These are phyloP conservation scores for Sungouiozyma intestinalis DNA, from an alignment of 805 yeast species.

Conservation along the genomic window DNA sequence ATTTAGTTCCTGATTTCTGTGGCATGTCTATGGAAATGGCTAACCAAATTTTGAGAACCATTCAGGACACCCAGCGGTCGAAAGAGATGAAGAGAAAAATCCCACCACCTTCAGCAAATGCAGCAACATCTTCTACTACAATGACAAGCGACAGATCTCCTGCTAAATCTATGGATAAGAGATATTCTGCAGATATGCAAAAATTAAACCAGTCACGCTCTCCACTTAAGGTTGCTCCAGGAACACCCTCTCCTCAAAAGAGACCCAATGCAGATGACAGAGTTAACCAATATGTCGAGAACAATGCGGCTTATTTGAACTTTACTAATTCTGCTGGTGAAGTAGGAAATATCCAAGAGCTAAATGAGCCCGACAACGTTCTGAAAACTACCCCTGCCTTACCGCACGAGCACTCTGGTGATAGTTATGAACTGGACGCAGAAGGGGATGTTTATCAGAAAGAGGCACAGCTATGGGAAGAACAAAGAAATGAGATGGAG, in stretches of 20 bases:
- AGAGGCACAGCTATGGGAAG: conserved; percentile 13
- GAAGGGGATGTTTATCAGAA: conserved; percentile 11
- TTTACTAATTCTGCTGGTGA: conserved; percentile 21
- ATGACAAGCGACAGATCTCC: background rate
- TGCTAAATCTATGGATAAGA: background rate
- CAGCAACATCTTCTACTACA: background rate
- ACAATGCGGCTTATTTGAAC: conserved; percentile 20
- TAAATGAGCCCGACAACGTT: conserved; percentile 5
- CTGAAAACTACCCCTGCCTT: background rate
- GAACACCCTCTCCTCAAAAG: conserved; percentile 2
- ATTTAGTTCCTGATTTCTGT: conserved; percentile 94
- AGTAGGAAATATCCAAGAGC: conserved; percentile 3
- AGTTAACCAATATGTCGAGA: conserved; percentile 18
- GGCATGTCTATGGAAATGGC: conserved; percentile 98
- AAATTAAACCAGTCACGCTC: background rate
- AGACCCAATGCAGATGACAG: conserved; percentile 10
- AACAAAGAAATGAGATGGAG: conserved; percentile 11
- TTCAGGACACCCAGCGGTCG: conserved; percentile 54
- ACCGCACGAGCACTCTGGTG: background rate
- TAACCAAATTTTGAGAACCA: conserved; percentile 73
- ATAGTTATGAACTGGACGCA: conserved; percentile 4
- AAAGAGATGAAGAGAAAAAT: conserved; percentile 18
- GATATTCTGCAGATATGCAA: background rate
- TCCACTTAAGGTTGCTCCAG: background rate
- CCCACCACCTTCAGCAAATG: conserved; percentile 1